A percentile compares a stretch with the other conserved stretches of the same genome.
Evolutionary conservation across 176 grass and related monocot genomes (phyloP).

Genomic region (Avena eriantha): DNA sequence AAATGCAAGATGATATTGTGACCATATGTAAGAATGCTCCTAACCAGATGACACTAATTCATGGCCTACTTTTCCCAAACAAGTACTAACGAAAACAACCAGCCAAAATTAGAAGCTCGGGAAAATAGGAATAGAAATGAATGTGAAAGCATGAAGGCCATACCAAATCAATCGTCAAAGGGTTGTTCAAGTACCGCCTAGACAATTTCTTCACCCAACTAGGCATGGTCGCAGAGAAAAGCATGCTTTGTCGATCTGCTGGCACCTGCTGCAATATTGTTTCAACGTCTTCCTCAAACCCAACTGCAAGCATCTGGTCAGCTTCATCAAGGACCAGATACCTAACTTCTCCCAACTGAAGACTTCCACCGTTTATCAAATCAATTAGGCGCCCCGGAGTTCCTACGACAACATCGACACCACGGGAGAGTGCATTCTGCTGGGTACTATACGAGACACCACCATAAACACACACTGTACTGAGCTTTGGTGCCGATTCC

Average conservation of each 20-base stretch:
- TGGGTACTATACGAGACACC: slow-evolving; percentile 92
- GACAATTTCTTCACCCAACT: slow-evolving; percentile 96
- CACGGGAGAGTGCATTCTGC: slow-evolving; percentile 80
- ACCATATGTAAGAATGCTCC: slow-evolving; percentile 26
- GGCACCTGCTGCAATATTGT: slow-evolving; percentile 87
- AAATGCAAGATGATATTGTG: slow-evolving; percentile 18
- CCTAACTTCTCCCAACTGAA: slow-evolving; percentile 82
- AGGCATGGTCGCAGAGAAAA: slow-evolving; percentile 99
- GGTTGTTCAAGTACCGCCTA: slow-evolving; percentile 79
- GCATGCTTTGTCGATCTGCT: slow-evolving; percentile 81
- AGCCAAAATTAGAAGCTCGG: neutral
- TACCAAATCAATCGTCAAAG: slow-evolving; percentile 99
- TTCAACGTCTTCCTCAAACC: slow-evolving; percentile 99
- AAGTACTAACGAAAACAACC: neutral
- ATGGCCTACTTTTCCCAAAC: neutral
- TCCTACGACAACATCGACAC: slow-evolving; percentile 98
- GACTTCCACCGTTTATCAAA: slow-evolving; percentile 77
- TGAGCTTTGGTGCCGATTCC: slow-evolving; percentile 83
- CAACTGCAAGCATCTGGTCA: slow-evolving; percentile 98
- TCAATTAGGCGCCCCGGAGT: slow-evolving; percentile 98
- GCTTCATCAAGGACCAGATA: slow-evolving; percentile 97
- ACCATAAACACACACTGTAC: slow-evolving; percentile 93
- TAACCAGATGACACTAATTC: slow-evolving; percentile 16
- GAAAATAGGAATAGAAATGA: slow-evolving; percentile 20
- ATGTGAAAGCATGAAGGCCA: neutral